Evolutionary conservation across 768 basidiomycete genomes (phyloP).

Genomic region (Leccinum disarticulatum): DNA sequence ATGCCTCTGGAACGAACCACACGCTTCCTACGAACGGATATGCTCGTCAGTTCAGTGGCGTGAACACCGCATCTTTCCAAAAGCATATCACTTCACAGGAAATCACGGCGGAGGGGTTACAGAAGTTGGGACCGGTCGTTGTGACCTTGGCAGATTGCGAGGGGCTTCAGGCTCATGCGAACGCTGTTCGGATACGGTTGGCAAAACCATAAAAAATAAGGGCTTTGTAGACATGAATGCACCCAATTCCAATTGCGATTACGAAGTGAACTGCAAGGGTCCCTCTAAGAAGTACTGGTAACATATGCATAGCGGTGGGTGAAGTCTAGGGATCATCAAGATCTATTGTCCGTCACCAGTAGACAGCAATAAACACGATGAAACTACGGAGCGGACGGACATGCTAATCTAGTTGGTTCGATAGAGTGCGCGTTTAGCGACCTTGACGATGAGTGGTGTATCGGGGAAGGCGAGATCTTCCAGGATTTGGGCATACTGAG

Average conservation of each 20-base stretch:
- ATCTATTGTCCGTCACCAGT: constrained; percentile 17
- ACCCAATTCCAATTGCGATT: constrained; percentile 1
- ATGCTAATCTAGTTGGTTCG: constrained; percentile 80
- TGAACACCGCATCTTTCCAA: constrained; percentile 96
- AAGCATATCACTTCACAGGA: constrained; percentile 99
- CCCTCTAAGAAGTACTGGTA: constrained; percentile 16
- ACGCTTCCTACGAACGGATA: constrained; percentile 96
- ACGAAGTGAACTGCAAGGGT: constrained; percentile 2
- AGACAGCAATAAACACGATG: constrained; percentile 11
- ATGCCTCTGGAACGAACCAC: constrained; percentile 98
- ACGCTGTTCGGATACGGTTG: constrained; percentile 89
- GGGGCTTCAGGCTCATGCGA: constrained; percentile 92
- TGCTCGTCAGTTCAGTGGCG: constrained; percentile 96
- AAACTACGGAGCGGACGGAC: constrained; percentile 11
- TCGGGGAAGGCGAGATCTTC: constrained; percentile 95
- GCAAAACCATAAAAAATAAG: constrained; percentile 8
- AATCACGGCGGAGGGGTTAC: constrained; percentile 75
- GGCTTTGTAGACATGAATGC: neutral
- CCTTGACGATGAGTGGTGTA: constrained; percentile 86
- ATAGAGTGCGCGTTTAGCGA: constrained; percentile 91
- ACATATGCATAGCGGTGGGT: constrained; percentile 7
- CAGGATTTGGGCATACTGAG: constrained; percentile 85
- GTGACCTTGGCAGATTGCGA: constrained; percentile 92
- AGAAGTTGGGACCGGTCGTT: constrained; percentile 81
- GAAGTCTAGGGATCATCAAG: constrained; percentile 21